A percentile compares a stretch with the other conserved stretches of the same genome.
These are phyloP conservation scores for Fennellomyces sp. DNA, from an alignment of 371 early-diverging fungal species.

Conservation along the genomic window DNA sequence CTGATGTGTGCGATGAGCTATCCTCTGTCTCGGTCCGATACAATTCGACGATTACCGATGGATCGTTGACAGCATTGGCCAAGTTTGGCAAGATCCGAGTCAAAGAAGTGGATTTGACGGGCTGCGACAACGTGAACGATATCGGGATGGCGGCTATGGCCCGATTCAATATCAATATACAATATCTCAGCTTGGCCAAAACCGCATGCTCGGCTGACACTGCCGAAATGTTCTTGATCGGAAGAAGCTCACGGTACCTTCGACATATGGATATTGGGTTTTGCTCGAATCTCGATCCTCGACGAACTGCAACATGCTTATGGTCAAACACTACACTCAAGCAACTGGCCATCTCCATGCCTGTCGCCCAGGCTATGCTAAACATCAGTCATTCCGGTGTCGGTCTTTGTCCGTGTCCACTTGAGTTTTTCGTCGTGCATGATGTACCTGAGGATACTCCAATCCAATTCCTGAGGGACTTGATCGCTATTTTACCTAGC, in stretches of 20 bases:
- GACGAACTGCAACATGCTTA: slow-evolving; percentile 7
- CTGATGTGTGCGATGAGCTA: slow-evolving; percentile 26
- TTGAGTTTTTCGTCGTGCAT: slow-evolving; percentile 15
- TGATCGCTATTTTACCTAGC: slow-evolving; percentile 13
- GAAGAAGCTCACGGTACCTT: slow-evolving; percentile 14
- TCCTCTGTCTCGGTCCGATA: slow-evolving; percentile 21
- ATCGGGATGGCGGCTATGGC: slow-evolving; percentile 24
- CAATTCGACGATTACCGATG: slow-evolving; percentile 25
- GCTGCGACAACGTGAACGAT: slow-evolving; percentile 24
- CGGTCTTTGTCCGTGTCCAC: not conserved
- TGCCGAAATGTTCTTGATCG: slow-evolving; percentile 3
- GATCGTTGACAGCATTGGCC: slow-evolving; percentile 28
- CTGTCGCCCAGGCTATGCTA: slow-evolving; percentile 10
- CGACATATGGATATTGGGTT: slow-evolving; percentile 17
- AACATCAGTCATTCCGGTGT: not conserved
- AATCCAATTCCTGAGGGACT: slow-evolving; percentile 14
- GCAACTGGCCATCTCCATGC: slow-evolving; percentile 17
- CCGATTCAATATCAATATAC: slow-evolving; percentile 22
- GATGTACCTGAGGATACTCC: slow-evolving; percentile 21
- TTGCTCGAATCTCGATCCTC: slow-evolving; percentile 10
- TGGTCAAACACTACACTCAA: slow-evolving; percentile 7
- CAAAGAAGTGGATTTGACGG: slow-evolving; percentile 29
- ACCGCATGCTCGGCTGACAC: slow-evolving; percentile 3
- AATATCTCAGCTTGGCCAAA: slow-evolving; percentile 17
- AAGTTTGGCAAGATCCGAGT: slow-evolving; percentile 35